Percentiles rank a stretch among this genome's conserved stretches.
These are phyloP conservation scores for Fistulifera pelliculosa DNA, from an alignment of 108 stramenopile genomes.

Conservation along the genomic window DNA sequence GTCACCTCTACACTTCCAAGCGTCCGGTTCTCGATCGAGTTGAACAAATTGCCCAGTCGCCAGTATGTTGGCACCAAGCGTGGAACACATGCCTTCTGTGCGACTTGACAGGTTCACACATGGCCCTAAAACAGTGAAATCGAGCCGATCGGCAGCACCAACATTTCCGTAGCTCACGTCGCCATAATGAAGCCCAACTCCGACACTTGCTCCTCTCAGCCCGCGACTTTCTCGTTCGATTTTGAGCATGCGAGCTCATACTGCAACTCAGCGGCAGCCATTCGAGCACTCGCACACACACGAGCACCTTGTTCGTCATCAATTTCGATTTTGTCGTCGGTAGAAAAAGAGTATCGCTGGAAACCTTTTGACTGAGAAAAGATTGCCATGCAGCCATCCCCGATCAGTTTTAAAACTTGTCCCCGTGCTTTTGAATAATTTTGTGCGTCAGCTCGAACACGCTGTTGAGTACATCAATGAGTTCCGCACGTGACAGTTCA, in stretches of 20 bases:
- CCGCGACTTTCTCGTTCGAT: conserved; percentile 1
- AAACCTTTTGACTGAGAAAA: conserved; percentile 3
- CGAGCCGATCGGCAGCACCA: conserved; percentile 7
- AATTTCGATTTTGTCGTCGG: neutral
- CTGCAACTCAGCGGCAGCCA: conserved; percentile 3
- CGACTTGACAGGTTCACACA: conserved; percentile 12
- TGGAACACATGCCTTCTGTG: conserved; percentile 10
- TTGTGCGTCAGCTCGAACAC: conserved; percentile 8
- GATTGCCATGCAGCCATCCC: conserved; percentile 14
- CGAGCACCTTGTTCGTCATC: neutral
- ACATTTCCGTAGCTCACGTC: conserved; percentile 11
- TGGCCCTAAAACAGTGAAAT: conserved; percentile 13
- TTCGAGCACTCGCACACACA: conserved; percentile 1
- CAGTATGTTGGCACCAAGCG: conserved; percentile 3
- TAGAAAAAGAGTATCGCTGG: neutral
- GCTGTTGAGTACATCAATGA: conserved; percentile 8
- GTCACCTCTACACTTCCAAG: conserved; percentile 4
- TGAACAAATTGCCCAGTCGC: conserved; percentile 12
- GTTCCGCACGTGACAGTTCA: neutral
- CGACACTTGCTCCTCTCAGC: neutral
- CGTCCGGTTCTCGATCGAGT: neutral
- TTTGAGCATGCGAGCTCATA: neutral
- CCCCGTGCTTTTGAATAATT: conserved; percentile 4
- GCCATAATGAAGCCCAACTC: conserved; percentile 9
- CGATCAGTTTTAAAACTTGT: conserved; percentile 10